Percentiles rank a stretch among this genome's conserved stretches.
Conservation (phyloP, 2,329 filamentous ascomycete species). For the Aureobasidium zeae region DNA sequence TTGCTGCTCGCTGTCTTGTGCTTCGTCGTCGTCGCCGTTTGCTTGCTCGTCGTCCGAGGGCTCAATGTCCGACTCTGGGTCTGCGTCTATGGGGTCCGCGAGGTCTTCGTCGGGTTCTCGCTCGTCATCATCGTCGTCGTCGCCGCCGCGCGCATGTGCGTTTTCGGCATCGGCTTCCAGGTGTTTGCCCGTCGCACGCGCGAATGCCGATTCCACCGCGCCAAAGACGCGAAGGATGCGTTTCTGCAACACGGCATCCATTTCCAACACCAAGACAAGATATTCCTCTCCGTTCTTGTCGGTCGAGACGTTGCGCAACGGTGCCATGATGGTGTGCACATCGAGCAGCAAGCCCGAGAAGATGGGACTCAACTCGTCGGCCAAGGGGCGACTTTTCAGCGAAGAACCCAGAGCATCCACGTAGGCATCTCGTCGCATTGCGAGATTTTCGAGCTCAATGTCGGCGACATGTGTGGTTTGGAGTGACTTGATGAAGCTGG, state of each 20-base stretch:
- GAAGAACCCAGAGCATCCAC: conserved; percentile 41
- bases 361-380: conserved; percentile 65
- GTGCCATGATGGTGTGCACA: conserved; percentile 68
- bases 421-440: conserved; percentile 44
- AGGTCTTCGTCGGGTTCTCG: conserved; percentile 75
- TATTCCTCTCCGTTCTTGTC: conserved; percentile 40
- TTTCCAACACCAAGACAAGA: conserved; percentile 56
- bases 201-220: conserved; percentile 64
- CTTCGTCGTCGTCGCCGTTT: conserved; percentile 35
- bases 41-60: no score
- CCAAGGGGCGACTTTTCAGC: conserved; percentile 36
- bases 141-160: conserved; percentile 29
- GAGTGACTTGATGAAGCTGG: conserved; percentile 40
- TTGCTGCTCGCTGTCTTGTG: conserved; percentile 31
- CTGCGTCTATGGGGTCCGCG: conserved; percentile 51
- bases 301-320: conserved; percentile 40
- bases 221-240: conserved; percentile 70
- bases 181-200: conserved; percentile 51
- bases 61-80: conserved; percentile 53
- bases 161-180: conserved; percentile 25
- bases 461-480: conserved; percentile 38
- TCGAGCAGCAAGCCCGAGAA: conserved; percentile 73
- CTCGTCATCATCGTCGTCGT: no score
- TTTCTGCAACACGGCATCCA: conserved; percentile 52
- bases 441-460: conserved; percentile 49